Base-by-base conservation (phyloP, 2,329 filamentous ascomycete species). In the Ophiognomonia clavigignenti-juglandacearum region DNA sequence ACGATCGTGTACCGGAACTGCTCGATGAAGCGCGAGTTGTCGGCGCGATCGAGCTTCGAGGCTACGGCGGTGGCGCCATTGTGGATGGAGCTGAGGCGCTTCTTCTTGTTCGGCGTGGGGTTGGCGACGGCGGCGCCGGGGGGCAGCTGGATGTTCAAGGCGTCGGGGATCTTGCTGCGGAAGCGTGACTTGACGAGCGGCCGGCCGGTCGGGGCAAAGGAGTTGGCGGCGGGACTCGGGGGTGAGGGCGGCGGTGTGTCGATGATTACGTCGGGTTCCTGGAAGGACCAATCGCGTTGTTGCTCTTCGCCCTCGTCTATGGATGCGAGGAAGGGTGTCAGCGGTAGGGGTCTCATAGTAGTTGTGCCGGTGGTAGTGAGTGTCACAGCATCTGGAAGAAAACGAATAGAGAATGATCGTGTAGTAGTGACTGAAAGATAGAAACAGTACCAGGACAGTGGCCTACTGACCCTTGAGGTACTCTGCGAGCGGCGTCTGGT, bases 1-100 rank as follows among this genome's bases (percentile, higher is more conserved):
- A 96, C 86, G 54, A 96, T 88, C 19, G 88, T 86, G 67, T 96
- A 96, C 54, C 91, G 86, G 60, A 96, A 96, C 61, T 90, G 86
- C 66, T 96, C 91, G 50, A 96, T 76, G 59, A 96, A 96, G 55
- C 83, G 84, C 56, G 85, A 78, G 61, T 91, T 95, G 57, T 95
- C 90, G 56, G 80, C 82, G 54, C 84, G 77, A 46, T 87, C 84
- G 53, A 95, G 77, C 52, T 80, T 78, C 34, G 84, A 83, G 54
- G 85, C 86, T 48, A 91, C 77, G 9, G 79, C 85, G 57, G 76
- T 78, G 84, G 50, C 50, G 37, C 50, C 50, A 52, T 49, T 23
- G n/a, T 52, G 50, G 32, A 52, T 31, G 6, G 50, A 52, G 14
- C 50, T 49, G 13, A 52, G 46, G 35, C 46, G 50, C 42, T 49